Percentiles rank a stretch among this genome's conserved stretches.
Conservation (phyloP, 805 yeast genomes). For the Kazachstania martiniae region DNA sequence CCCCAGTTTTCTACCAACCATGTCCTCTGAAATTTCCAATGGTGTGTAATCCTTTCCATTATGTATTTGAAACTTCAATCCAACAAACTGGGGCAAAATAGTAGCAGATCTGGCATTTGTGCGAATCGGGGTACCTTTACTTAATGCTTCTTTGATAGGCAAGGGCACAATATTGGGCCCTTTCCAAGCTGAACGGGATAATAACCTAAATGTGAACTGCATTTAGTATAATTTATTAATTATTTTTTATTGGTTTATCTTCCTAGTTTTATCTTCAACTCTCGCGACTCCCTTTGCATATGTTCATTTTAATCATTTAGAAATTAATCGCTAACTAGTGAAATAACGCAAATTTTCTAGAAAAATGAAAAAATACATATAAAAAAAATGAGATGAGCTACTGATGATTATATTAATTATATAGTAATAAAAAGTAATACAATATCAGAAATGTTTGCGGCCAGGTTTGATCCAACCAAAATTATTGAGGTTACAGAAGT, state of each 20-base stretch:
- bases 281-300: no score
- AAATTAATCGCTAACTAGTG: no score
- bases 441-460: slow-evolving; percentile 44
- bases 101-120: slow-evolving; percentile 96
- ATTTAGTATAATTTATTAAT: no score
- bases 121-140: slow-evolving; percentile 75
- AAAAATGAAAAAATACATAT: no score
- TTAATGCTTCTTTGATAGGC: slow-evolving; percentile 79
- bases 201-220: slow-evolving; percentile 13
- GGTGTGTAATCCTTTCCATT: slow-evolving; percentile 92
- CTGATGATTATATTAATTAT: neutral
- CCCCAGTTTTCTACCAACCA: slow-evolving; percentile 94
- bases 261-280: no score
- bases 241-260: no score
- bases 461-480: slow-evolving; percentile 46
- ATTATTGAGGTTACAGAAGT: slow-evolving; percentile 5
- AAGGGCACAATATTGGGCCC: slow-evolving; percentile 92
- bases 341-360: neutral
- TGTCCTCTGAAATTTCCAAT: slow-evolving; percentile 77
- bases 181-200: slow-evolving; percentile 52
- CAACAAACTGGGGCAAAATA: slow-evolving; percentile 90
- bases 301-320: no score
- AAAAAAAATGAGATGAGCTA: neutral
- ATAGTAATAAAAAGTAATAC: no score
- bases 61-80: slow-evolving; percentile 87